Evolutionary conservation across 2,329 filamentous ascomycete species (phyloP).

Genomic region (Sclerotinia subarctica): DNA sequence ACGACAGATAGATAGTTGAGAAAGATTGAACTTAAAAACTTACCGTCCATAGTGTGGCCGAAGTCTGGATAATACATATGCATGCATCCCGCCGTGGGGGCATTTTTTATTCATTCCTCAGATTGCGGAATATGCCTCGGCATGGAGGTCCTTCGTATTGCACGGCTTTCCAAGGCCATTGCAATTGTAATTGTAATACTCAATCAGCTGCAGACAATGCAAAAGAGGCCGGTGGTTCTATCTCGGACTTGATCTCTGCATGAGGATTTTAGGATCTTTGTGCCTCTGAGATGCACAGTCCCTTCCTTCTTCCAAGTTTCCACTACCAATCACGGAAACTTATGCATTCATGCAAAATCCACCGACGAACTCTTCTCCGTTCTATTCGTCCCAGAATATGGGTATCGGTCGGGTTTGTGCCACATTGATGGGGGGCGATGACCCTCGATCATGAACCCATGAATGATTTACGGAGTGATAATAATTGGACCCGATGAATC

Average conservation of each 20-base stretch:
- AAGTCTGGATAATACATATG: constrained; percentile 4
- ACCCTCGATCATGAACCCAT: background rate
- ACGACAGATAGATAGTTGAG: background rate
- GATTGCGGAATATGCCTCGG: background rate
- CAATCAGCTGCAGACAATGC: background rate
- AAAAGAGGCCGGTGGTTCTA: background rate
- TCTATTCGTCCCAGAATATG: background rate
- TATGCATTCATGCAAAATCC: background rate
- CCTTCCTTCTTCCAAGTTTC: background rate
- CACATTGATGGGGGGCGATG: background rate
- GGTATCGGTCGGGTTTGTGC: background rate
- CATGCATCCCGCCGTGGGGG: background rate
- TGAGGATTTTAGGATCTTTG: background rate
- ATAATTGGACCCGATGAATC: background rate
- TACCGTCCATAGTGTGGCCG: background rate
- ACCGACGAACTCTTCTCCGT: background rate
- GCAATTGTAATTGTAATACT: background rate
- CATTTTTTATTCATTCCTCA: constrained; percentile 4
- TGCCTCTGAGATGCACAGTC: background rate
- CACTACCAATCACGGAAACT: background rate
- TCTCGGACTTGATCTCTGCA: background rate
- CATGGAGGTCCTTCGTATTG: background rate
- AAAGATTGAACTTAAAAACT: background rate
- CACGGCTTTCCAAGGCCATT: background rate
- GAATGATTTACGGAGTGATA: background rate